These are phyloP conservation scores for Wickerhamiella shivajii DNA, from an alignment of 805 yeast genomes.

Conservation along the genomic window DNA sequence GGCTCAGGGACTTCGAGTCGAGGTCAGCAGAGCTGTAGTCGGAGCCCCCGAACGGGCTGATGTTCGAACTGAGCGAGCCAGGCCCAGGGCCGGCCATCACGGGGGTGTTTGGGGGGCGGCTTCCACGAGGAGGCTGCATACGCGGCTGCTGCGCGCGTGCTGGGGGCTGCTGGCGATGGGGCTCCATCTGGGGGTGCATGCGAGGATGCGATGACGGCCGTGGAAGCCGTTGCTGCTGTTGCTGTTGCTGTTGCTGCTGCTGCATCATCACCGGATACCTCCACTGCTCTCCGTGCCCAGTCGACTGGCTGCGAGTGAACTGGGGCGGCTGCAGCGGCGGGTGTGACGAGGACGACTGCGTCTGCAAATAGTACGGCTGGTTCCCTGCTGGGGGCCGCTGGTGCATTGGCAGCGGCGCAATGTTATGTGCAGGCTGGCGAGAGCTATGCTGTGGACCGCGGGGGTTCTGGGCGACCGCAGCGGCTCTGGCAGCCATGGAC, in stretches of 20 bases:
- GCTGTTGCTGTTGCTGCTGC: conserved; percentile 1
- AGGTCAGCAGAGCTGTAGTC: conserved; percentile 2
- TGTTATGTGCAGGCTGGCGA: too few species aligned
- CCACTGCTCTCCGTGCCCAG: not conserved
- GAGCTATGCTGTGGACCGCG: not conserved
- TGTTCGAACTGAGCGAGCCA: not conserved
- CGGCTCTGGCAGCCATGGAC: conserved; percentile 5
- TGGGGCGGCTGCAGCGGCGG: conserved; percentile 2
- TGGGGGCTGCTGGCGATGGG: not conserved
- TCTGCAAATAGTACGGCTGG: conserved; percentile 2
- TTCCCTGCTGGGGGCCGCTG: conserved; percentile 1
- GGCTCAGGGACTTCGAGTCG: conserved; percentile 4
- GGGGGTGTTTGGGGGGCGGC: not conserved
- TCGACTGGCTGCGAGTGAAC: not conserved
- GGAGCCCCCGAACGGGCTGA: conserved; percentile 1
- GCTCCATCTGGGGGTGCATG: not conserved
- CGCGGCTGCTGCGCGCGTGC: not conserved
- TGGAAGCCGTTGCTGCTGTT: not conserved
- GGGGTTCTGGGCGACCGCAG: conserved; percentile 1
- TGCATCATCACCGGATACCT: too few species aligned
- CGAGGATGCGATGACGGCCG: not conserved
- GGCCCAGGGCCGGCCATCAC: not conserved
- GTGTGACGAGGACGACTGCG: not conserved
- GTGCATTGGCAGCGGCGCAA: too few species aligned
- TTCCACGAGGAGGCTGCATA: not conserved